Evolutionary conservation across 352 stramenopile species (phyloP).

Genomic region (Phytophthora sp.): DNA sequence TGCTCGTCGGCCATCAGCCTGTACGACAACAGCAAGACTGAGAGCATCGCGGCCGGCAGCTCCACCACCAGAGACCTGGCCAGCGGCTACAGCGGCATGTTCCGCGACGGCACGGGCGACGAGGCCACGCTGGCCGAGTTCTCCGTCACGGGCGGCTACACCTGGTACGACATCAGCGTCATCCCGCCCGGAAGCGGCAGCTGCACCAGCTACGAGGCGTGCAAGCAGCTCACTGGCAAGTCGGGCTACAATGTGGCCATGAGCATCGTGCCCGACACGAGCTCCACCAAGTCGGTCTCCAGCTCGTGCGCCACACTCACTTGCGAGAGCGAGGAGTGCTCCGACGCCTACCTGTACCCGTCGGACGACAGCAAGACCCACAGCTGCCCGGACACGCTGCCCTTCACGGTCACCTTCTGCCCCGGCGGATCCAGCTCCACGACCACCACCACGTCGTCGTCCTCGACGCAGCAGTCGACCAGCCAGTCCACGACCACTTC

Average conservation of each 20-base stretch:
- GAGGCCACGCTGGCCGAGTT: slow-evolving; percentile 64
- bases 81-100: slow-evolving; percentile 57
- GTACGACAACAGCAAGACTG: slow-evolving; percentile 61
- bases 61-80: slow-evolving; percentile 39
- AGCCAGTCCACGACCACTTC: slow-evolving; percentile 18
- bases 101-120: slow-evolving; percentile 48
- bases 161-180: slow-evolving; percentile 68
- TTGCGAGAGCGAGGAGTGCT: slow-evolving; percentile 38
- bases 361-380: slow-evolving; percentile 59
- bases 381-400: slow-evolving; percentile 39
- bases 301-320: slow-evolving; percentile 33
- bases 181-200: slow-evolving; percentile 55
- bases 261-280: slow-evolving; percentile 40
- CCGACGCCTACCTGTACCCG: slow-evolving; percentile 57
- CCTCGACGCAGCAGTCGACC: slow-evolving; percentile 17
- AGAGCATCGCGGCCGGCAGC: slow-evolving; percentile 43
- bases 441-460: slow-evolving; percentile 17
- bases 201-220: slow-evolving; percentile 49
- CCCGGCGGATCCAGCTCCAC: slow-evolving; percentile 25
- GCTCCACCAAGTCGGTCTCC: slow-evolving; percentile 17
- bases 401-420: slow-evolving; percentile 58
- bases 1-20: slow-evolving; percentile 49
- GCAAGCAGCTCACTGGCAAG: slow-evolving; percentile 50
- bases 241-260: slow-evolving; percentile 65
- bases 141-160: slow-evolving; percentile 35